These are phyloP conservation scores for Epichloe glyceriae DNA, from an alignment of 2,329 filamentous ascomycete species.

Conservation along the genomic window DNA sequence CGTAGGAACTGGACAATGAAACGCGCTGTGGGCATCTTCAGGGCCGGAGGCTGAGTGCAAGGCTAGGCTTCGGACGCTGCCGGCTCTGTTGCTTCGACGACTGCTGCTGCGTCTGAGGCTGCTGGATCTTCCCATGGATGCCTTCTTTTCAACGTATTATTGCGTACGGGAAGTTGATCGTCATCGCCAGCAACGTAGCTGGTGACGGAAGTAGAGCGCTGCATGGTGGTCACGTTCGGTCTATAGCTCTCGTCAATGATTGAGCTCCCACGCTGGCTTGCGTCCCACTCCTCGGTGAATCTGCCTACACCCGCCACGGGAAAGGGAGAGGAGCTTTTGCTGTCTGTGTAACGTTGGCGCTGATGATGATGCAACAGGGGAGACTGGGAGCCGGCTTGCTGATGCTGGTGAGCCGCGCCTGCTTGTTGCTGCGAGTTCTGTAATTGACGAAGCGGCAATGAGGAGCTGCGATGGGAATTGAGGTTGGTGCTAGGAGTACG, in stretches of 20 bases:
- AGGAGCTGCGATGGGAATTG: slow-evolving; percentile 5
- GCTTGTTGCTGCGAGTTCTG: slow-evolving; percentile 8
- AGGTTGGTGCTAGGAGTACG: slow-evolving; percentile 9
- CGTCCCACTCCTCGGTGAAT: slow-evolving; percentile 62
- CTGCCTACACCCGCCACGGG: slow-evolving; percentile 23
- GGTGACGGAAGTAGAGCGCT: slow-evolving; percentile 49
- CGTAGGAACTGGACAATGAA: slow-evolving; percentile 81
- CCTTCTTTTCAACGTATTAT: slow-evolving; percentile 82
- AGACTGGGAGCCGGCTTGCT: slow-evolving; percentile 5
- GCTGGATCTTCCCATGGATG: slow-evolving; percentile 57
- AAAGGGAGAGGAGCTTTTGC: background rate
- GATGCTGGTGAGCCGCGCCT: slow-evolving; percentile 5
- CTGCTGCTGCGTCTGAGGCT: slow-evolving; percentile 73
- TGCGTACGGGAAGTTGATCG: slow-evolving; percentile 29
- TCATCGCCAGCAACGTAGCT: slow-evolving; percentile 37
- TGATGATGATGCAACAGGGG: slow-evolving; percentile 11
- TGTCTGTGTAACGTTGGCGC: slow-evolving; percentile 7
- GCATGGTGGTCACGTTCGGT: slow-evolving; percentile 25
- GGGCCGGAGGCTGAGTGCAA: slow-evolving; percentile 56
- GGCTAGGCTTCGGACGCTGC: slow-evolving; percentile 71
- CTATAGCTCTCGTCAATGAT: slow-evolving; percentile 36
- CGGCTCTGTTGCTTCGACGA: slow-evolving; percentile 68
- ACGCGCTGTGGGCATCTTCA: slow-evolving; percentile 67
- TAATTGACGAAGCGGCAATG: slow-evolving; percentile 1
- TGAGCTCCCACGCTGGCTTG: slow-evolving; percentile 52